phyloP scores from a whole-genome alignment of 148 eudicot genomes.

The Cornus suecica region DNA sequence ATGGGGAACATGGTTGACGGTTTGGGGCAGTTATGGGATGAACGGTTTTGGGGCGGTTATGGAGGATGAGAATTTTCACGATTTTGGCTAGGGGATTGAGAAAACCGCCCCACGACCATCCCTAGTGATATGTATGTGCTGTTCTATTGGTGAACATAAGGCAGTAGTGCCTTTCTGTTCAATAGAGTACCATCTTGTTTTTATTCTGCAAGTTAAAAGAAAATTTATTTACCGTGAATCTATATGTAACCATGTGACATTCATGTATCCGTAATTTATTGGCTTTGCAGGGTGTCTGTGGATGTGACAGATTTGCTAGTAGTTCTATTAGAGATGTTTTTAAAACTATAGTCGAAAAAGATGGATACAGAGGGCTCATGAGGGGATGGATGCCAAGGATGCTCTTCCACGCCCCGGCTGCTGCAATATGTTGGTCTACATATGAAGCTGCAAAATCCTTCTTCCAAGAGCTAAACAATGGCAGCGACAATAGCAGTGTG shows the following conservation, averaged over 20 bases:
- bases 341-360: constrained; percentile 55
- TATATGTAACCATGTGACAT: not conserved
- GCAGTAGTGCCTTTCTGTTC: not conserved
- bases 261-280: not conserved
- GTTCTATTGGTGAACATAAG: not conserved
- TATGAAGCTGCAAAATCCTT: constrained; percentile 78
- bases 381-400: constrained; percentile 85
- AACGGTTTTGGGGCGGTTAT: no score
- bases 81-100: no score
- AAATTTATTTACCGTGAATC: not conserved
- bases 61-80: no score
- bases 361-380: constrained; percentile 73
- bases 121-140: no score
- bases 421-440: constrained; percentile 86
- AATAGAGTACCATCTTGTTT: not conserved
- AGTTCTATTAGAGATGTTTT: constrained; percentile 67
- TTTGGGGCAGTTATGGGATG: no score
- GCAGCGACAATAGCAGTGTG: constrained; percentile 17
- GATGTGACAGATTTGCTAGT: constrained; percentile 70
- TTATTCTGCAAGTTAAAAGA: not conserved
- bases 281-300: constrained; percentile 72
- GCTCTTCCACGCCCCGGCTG: constrained; percentile 92
- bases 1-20: no score
- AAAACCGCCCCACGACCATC: no score
- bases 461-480: constrained; percentile 46